Conservation (phyloP, 768 basidiomycete genomes). For the Gyrodon lividus region DNA sequence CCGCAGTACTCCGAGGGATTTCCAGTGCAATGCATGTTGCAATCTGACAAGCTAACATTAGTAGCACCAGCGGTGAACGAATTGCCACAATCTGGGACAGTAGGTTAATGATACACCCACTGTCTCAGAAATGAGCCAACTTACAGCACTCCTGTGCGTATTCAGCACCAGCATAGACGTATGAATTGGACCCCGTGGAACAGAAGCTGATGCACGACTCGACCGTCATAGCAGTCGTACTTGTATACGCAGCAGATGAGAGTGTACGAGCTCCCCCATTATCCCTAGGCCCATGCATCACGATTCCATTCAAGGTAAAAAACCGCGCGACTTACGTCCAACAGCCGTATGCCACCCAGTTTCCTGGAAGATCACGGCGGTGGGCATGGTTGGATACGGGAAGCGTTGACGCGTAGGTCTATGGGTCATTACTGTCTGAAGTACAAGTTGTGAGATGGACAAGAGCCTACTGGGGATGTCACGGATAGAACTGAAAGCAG, state of each 20-base stretch:
- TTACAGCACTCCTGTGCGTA: slow-evolving; percentile 64
- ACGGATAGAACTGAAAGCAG: background rate
- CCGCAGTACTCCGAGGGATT: slow-evolving; percentile 60
- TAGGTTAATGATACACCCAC: background rate
- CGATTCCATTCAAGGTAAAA: slow-evolving; percentile 11
- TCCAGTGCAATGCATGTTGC: slow-evolving; percentile 62
- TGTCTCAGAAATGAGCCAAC: slow-evolving; percentile 18
- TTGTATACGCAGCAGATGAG: slow-evolving; percentile 42
- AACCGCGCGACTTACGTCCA: slow-evolving; percentile 46
- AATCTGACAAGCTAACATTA: slow-evolving; percentile 49
- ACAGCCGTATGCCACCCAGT: slow-evolving; percentile 61
- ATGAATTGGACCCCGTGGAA: slow-evolving; percentile 34
- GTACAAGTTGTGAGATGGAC: background rate
- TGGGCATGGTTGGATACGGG: slow-evolving; percentile 2
- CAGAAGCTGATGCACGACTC: slow-evolving; percentile 49
- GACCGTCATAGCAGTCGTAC: slow-evolving; percentile 59
- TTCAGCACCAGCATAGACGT: slow-evolving; percentile 69
- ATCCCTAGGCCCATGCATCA: slow-evolving; percentile 42
- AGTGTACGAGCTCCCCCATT: slow-evolving; percentile 59
- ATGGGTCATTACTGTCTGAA: slow-evolving; percentile 4
- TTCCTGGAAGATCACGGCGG: slow-evolving; percentile 41
- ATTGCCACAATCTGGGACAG: slow-evolving; percentile 60
- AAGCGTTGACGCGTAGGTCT: slow-evolving; percentile 11
- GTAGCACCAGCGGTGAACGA: slow-evolving; percentile 44
- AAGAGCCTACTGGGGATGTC: slow-evolving; percentile 8